These are phyloP conservation scores for Quercus phellos DNA, from an alignment of 331 rosid genomes.

Conservation along the genomic window DNA sequence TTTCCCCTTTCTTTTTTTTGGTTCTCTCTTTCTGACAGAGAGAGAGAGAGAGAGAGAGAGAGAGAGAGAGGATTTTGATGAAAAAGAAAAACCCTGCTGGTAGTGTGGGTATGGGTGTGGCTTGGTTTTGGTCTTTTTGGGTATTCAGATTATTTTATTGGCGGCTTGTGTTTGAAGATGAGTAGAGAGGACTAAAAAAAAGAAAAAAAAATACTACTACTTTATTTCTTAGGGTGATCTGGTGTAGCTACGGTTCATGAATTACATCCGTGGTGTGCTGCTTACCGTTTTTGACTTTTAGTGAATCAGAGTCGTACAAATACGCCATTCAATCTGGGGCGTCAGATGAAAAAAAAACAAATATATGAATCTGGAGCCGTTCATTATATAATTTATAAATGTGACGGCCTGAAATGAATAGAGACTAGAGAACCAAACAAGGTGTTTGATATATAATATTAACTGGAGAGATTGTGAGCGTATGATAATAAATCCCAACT, in stretches of 20 bases:
- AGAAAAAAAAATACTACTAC: too few species aligned
- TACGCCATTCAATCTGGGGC: not conserved
- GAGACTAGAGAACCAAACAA: not conserved
- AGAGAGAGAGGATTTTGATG: too few species aligned
- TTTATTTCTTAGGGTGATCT: not conserved
- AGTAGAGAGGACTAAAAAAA: too few species aligned
- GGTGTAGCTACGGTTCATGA: not conserved
- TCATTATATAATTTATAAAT: not conserved
- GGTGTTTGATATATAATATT: not conserved
- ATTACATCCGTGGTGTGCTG: not conserved
- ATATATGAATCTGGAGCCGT: constrained; percentile 9
- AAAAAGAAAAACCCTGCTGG: not conserved
- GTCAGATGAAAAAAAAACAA: too few species aligned
- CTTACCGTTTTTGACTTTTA: not conserved
- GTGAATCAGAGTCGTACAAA: not conserved
- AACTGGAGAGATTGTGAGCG: not conserved
- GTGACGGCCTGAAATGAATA: too few species aligned
- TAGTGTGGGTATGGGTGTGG: not conserved
- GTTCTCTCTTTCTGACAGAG: not conserved
- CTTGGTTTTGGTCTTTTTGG: not conserved
- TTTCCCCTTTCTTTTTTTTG: not conserved
- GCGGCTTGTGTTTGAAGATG: too few species aligned
- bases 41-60: too few species aligned
- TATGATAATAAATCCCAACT: not conserved
- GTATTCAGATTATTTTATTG: too few species aligned